Conservation (phyloP, 1,139 yeast species). For the Blastobotrys illinoisensis region DNA sequence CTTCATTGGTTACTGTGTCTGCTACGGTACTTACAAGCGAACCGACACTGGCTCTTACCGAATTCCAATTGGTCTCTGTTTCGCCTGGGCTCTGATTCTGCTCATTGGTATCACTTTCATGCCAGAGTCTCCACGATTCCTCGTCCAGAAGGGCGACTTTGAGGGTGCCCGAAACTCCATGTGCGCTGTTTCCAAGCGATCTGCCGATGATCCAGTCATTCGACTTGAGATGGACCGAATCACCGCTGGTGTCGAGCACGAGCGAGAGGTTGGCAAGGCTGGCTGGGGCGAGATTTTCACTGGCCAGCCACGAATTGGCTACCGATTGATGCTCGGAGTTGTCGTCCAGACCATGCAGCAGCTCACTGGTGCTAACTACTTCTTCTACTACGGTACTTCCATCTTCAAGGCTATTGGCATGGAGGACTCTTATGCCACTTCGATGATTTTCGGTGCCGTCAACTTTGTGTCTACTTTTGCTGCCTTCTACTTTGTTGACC, state of each 20-base stretch:
- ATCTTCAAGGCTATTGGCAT: constrained; percentile 74
- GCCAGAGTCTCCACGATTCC: constrained; percentile 79
- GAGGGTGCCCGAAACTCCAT: constrained; percentile 58
- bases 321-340: constrained; percentile 61
- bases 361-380: constrained; percentile 74
- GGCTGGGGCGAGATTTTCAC: constrained; percentile 60
- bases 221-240: constrained; percentile 54
- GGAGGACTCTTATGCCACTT: constrained; percentile 57
- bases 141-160: constrained; percentile 47
- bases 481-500: constrained; percentile 62
- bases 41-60: constrained; percentile 56
- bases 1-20: constrained; percentile 60
- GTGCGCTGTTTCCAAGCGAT: constrained; percentile 58
- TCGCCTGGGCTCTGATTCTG: constrained; percentile 41
- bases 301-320: constrained; percentile 62
- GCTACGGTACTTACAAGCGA: constrained; percentile 53
- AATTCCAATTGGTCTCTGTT: constrained; percentile 50
- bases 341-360: constrained; percentile 67
- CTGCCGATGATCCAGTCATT: constrained; percentile 54
- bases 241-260: constrained; percentile 59
- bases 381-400: constrained; percentile 77
- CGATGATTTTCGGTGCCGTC: constrained; percentile 72
- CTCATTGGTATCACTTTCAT: constrained; percentile 55
- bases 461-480: constrained; percentile 71
- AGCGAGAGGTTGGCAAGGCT: constrained; percentile 60